These are phyloP conservation scores for Silene noctiflora DNA, from an alignment of 179 eudicot species.

Conservation along the genomic window DNA sequence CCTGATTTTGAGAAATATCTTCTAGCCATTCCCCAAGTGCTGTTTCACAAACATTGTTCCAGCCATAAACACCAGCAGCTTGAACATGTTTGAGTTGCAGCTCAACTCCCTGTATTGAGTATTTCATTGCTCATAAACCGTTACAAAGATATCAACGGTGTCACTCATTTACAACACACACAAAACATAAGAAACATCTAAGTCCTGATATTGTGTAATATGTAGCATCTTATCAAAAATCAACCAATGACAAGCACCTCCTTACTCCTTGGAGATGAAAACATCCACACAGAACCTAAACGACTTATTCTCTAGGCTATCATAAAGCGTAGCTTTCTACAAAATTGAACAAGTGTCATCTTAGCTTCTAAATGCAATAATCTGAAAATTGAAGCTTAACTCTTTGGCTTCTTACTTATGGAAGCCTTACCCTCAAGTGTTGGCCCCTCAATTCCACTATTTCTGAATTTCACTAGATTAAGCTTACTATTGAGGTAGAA, in stretches of 20 bases:
- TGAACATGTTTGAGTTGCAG: conserved; percentile 82
- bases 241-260: not conserved
- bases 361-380: conserved; percentile 7
- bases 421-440: no score
- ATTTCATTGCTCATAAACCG: conserved; percentile 9
- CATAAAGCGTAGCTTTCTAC: not conserved
- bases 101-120: conserved; percentile 73
- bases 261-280: not conserved
- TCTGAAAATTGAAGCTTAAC: not conserved
- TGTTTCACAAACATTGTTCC: conserved; percentile 74
- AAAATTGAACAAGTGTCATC: not conserved
- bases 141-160: not conserved
- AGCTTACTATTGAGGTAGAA: not conserved
- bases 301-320: not conserved
- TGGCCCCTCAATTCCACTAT: no score
- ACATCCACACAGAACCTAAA: conserved; percentile 2
- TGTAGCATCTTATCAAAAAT: not conserved
- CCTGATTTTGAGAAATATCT: conserved; percentile 98
- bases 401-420: not conserved
- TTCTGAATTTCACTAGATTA: no score
- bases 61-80: conserved; percentile 87
- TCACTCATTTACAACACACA: not conserved
- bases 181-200: not conserved
- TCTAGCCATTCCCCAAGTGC: conserved; percentile 87
- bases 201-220: not conserved